Percentiles rank a stretch among this genome's conserved stretches.
Conservation (phyloP, 192 early-diverging fungal genomes). For the Diversispora eburnea region DNA sequence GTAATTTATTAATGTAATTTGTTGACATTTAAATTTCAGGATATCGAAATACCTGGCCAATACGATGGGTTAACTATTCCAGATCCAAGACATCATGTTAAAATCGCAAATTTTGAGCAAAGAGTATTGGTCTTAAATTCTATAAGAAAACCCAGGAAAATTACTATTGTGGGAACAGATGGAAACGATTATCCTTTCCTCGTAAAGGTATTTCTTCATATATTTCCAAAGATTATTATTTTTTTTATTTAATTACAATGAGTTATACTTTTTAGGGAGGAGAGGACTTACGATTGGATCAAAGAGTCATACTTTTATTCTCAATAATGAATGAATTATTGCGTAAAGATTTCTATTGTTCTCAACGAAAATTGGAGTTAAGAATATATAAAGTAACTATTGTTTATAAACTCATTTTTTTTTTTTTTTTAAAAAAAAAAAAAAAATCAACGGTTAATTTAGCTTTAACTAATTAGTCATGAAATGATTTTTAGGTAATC, state of each 20-base stretch:
- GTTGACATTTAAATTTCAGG: constrained; percentile 21
- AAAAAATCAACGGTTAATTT: not conserved
- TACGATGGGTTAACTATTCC: constrained; percentile 59
- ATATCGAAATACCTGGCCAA: constrained; percentile 76
- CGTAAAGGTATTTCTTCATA: constrained; percentile 61
- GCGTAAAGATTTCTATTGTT: constrained; percentile 48
- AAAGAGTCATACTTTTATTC: constrained; percentile 75
- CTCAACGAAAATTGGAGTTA: constrained; percentile 53
- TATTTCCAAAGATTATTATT: constrained; percentile 10
- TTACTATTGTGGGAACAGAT: constrained; percentile 69
- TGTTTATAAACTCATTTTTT: no score
- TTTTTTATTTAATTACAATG: not conserved
- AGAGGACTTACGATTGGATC: constrained; percentile 78
- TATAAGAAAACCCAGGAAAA: constrained; percentile 67
- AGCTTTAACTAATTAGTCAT: not conserved
- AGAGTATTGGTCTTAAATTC: constrained; percentile 65
- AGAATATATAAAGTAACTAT: constrained; percentile 64
- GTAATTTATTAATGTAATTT: not conserved
- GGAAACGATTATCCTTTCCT: constrained; percentile 70
- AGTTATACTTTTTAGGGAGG: constrained; percentile 52
- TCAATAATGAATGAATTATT: constrained; percentile 74
- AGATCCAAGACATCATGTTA: constrained; percentile 48
- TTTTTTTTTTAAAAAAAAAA: not conserved
- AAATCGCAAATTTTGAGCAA: constrained; percentile 61
- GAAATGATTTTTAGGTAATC: constrained; percentile 19